Base-by-base conservation (phyloP, 148 eudicot species). In the Tetragonia tetragonoides region DNA sequence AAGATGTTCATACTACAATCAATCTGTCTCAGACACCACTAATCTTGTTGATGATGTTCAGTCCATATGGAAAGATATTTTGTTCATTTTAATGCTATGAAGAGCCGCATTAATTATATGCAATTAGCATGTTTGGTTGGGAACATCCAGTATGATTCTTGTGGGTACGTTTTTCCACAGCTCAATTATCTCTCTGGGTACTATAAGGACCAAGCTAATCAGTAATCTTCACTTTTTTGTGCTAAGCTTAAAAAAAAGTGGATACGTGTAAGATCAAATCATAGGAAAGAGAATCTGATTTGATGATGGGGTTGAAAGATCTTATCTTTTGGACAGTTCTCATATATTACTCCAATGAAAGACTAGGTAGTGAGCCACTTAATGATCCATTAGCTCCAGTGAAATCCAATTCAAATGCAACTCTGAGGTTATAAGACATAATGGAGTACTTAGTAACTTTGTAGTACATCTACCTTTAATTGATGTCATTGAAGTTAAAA, bases 21-120 rank as follows among this genome's bases (percentile, higher is more conserved):
- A 69, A 62, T 81, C 72, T 71, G 77, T 76, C 72, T 81, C 70
- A 71, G 80, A 81, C 76, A 76, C 77, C 83, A 81, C 80, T 81
- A 62, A 81, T 76, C 42, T 54, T 61, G 57, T 3, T 37, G 76
- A 62, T 70, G 65, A 66, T 54, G 72, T 53, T 72, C 3, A 70
- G 9, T 64, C 4, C 60, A 42, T 53, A 14, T 44, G 3, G 3
- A 7, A 4, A 68, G 16, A 44, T 69, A 57, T 60, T 72, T 72
- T 78, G 63, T 21, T 71, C 53, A 53, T 63, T 63, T 28, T 38
- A 38, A 20, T 53, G 41, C 53, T 72, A 49, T 46, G 68, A 72
- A 79, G 77, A 40, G 77, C 68, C 81, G 64, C 76, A 28, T 42
- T 12, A 69, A 69, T 68, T 37, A 42, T 34, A 16, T 54, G 28